Evolutionary conservation across 345 rosid species (phyloP).

Genomic region (Eucalyptus sp.): DNA sequence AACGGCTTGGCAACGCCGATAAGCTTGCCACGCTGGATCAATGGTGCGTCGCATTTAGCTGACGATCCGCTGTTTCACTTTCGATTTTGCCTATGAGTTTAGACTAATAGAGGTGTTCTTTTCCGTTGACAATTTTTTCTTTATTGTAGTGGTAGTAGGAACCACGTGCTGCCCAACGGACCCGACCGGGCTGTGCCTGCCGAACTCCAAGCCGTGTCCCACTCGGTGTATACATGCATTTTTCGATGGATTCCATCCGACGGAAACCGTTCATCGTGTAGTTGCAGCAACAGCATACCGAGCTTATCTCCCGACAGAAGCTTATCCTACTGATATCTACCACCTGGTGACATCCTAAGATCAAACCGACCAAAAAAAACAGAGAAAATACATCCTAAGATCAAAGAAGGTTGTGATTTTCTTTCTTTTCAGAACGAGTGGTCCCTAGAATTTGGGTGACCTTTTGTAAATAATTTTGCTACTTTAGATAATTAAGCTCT

Average conservation of each 20-base stretch:
- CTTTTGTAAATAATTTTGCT: not conserved
- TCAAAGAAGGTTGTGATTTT: not conserved
- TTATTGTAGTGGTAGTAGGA: not conserved
- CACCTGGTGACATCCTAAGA: not conserved
- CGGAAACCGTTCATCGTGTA: conserved; percentile 8
- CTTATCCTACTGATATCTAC: conserved; percentile 14
- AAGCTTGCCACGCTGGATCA: not conserved
- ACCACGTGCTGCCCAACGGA: conserved; percentile 21
- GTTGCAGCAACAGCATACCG: conserved; percentile 7
- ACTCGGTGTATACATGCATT: conserved; percentile 6
- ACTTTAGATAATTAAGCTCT: no score
- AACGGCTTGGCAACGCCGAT: not conserved
- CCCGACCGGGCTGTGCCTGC: conserved; percentile 14
- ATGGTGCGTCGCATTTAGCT: not conserved
- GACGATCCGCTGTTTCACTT: not conserved
- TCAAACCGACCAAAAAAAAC: not conserved
- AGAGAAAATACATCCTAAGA: not conserved
- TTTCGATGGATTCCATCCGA: conserved; percentile 38
- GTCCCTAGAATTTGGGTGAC: not conserved
- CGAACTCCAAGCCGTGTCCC: conserved; percentile 7
- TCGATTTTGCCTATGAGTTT: not conserved
- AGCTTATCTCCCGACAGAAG: not conserved
- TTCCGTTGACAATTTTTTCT: not conserved
- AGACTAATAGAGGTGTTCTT: not conserved
- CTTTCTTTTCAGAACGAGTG: not conserved